These are phyloP conservation scores for Amaranthus palmeri DNA, from an alignment of 148 eudicot genomes.

Conservation along the genomic window DNA sequence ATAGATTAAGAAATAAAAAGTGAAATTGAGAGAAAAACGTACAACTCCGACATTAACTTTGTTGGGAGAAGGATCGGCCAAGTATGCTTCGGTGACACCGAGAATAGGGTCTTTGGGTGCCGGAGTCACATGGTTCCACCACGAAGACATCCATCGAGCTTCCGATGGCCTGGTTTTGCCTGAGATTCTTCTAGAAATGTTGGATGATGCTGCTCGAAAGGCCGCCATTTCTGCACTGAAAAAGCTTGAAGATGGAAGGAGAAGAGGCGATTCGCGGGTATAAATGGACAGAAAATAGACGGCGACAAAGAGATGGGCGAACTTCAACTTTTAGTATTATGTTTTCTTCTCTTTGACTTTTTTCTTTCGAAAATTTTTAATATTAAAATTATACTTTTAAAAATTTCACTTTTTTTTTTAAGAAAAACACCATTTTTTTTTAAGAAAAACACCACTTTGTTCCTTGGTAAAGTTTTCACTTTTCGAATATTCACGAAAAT, in stretches of 20 bases:
- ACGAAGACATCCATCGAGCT: constrained; percentile 48
- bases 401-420: too few species aligned
- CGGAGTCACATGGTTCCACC: constrained; percentile 83
- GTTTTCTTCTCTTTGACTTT: too few species aligned
- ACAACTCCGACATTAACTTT: constrained; percentile 97
- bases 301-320: neutral
- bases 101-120: constrained; percentile 94
- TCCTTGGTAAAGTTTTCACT: too few species aligned
- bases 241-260: neutral
- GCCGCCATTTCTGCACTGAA: constrained; percentile 42
- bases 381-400: too few species aligned
- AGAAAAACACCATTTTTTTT: too few species aligned
- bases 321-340: too few species aligned
- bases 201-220: constrained; percentile 24
- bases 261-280: constrained; percentile 2
- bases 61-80: constrained; percentile 71
- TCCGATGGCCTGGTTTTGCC: constrained; percentile 20
- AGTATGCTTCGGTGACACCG: constrained; percentile 91
- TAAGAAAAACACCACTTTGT: too few species aligned
- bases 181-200: constrained; percentile 3
- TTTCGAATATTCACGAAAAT: too few species aligned
- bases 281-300: neutral
- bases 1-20: neutral
- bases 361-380: too few species aligned
- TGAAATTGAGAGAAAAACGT: constrained; percentile 26